Evolutionary conservation across 345 rosid species (phyloP), one percentile per base, ranked within the genome.

Genomic region (Linum lewisii): DNA sequence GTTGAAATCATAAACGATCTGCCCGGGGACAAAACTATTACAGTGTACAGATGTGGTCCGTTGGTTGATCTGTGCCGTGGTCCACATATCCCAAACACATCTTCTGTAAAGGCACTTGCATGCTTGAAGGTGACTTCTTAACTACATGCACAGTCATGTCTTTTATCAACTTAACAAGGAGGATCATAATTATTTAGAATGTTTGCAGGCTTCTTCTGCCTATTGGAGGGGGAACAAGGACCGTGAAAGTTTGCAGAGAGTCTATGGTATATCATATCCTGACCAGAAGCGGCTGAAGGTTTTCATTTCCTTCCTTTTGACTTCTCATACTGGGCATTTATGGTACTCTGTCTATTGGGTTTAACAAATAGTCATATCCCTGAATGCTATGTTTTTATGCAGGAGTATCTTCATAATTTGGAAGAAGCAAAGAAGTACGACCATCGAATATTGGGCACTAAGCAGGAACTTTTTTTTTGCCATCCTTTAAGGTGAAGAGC

Each of bases 1-100:
- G 82, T 85, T 63, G 99, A 94, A 73, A 84, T 94, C 75, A 94
- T 94, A 74, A 82, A 69, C 1, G 95, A 78, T 37, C 83, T 94
- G 71, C 90, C 97, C 59, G 82, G 73, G 1, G 96, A 87, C 78
- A 85, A 90, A 72, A 90, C 96, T 59, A 90, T 90, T 69, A 90
- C 97, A 5, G 97, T 94, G 36, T 94, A 90, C 69, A 79, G 99
- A 79, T 94, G 99, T 62, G 99, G 99, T 15, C 96, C 95, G 42
- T 72, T 90, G 79, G 90, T 90, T 50, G 99, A 94, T 76, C 72
- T 94, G 63, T 94, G 99, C 66, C 97, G 99, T 66, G 97, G 99
- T 45, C 99, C 99, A 55, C 99, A 94, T 75, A 94, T 94, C 76
- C 99, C 99, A 22, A 94, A 80, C 69, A 94, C 99, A 62, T 87